phyloP scores from a whole-genome alignment of 768 basidiomycete species.

The Leucocoprinus sp. region DNA sequence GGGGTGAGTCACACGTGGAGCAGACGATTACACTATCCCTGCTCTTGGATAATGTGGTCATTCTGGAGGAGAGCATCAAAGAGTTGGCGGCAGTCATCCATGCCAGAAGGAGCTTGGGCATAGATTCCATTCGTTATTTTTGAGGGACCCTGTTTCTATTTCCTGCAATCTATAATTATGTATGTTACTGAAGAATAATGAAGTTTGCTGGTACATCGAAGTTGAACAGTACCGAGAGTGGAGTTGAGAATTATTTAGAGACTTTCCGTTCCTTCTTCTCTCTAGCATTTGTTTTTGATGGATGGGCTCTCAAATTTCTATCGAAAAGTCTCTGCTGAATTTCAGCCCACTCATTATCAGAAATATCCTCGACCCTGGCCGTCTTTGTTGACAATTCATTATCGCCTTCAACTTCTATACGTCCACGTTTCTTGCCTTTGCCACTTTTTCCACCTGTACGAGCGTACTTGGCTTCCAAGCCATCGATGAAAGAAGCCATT shows the following conservation, averaged over 20 bases:
- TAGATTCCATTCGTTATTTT: conserved; percentile 73
- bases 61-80: conserved; percentile 92
- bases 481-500: conserved; percentile 66
- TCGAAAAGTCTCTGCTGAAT: conserved; percentile 51
- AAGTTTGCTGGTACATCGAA: not conserved
- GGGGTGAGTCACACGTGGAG: conserved; percentile 17
- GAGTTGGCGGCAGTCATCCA: conserved; percentile 83
- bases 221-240: too few relatives aligned
- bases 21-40: conserved; percentile 66
- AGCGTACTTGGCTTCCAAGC: conserved; percentile 66
- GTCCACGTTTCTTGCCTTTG: conserved; percentile 49
- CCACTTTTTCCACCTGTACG: conserved; percentile 35
- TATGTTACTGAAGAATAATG: not conserved
- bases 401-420: conserved; percentile 31
- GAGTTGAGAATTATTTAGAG: not conserved
- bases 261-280: not conserved
- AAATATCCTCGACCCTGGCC: conserved; percentile 40
- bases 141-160: conserved; percentile 27
- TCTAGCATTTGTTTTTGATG: conserved; percentile 21
- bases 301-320: too few relatives aligned
- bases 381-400: conserved; percentile 45
- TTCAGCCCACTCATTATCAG: conserved; percentile 58
- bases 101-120: conserved; percentile 74
- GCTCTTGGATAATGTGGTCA: conserved; percentile 88
- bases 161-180: conserved; percentile 6